Base-by-base conservation (phyloP, 441 rosid species). In the Croton setiger region DNA sequence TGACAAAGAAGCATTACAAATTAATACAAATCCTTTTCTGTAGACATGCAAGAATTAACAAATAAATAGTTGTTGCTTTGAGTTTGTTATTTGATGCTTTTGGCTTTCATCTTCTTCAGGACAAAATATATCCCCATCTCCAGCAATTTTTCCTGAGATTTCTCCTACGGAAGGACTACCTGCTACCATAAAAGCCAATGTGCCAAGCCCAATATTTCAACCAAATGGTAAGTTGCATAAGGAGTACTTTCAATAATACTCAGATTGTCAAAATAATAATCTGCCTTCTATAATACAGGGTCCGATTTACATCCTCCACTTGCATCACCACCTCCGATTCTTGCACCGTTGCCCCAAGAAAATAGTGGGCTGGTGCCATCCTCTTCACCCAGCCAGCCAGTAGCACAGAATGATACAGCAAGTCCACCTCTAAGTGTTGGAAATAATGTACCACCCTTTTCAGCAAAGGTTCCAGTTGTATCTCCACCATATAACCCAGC, bases 331-430 rank as follows among this genome's bases (percentile, higher is more conserved):
- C 86, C 85, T 43, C 47, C 72, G 37, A 53, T 49, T 53, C 77
- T 84, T 64, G 68, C 85, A 59, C 79, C 84, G 15, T 64, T 63
- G 57, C 79, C 88, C 60, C 82, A 59, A 52, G 67, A 64, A 63
- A 60, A 70, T 5, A 43, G 63, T 68, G 89, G 84, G 70, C 64
- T 58, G 33, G 76, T 56, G 54, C 92, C 87, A 74, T 76, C 82
- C 48, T 44, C 47, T 56, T 66, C 67, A 41, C 92, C 88, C 9
- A 54, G 66, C 57, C 66, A 55, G 59, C 75, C 81, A 37, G 43
- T 72, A 20, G 80, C 83, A 56, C 80, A 75, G 33, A 15, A 74
- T 61, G 72, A 36, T 80, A 63, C 75, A 27, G 77, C 83, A 59
- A 80, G 82, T 48, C 72, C 80, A 44, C 74, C 84, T 31, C 15